These are phyloP conservation scores for Henckelia pumila DNA, from an alignment of 257 asterid genomes.

Conservation along the genomic window DNA sequence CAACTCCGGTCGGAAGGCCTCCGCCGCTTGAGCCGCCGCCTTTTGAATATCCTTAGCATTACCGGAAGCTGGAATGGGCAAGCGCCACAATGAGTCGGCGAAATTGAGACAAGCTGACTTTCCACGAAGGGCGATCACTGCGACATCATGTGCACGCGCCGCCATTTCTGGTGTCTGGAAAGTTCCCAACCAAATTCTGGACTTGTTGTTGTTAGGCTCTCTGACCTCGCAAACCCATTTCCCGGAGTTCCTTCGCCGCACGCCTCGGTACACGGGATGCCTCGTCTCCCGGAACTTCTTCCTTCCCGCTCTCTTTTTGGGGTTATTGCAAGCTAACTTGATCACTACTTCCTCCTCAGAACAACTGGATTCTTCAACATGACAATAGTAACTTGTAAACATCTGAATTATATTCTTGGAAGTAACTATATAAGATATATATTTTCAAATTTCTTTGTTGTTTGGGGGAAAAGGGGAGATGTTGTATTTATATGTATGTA, in stretches of 20 bases:
- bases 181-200: slow-evolving; percentile 73
- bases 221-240: slow-evolving; percentile 68
- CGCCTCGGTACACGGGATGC: slow-evolving; percentile 64
- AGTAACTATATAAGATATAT: no score
- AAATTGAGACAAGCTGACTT: slow-evolving; percentile 67
- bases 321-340: slow-evolving; percentile 45
- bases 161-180: slow-evolving; percentile 68
- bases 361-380: no score
- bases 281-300: slow-evolving; percentile 60
- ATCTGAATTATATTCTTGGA: no score
- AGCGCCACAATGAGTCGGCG: slow-evolving; percentile 60
- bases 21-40: slow-evolving; percentile 57
- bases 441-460: no score
- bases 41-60: slow-evolving; percentile 53
- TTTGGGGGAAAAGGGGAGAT: no score
- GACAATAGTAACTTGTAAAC: no score
- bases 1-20: slow-evolving; percentile 42
- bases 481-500: no score
- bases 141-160: slow-evolving; percentile 70
- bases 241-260: slow-evolving; percentile 47
- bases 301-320: slow-evolving; percentile 53
- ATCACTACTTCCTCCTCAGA: slow-evolving; percentile 43
- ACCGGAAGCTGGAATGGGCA: slow-evolving; percentile 52
- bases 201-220: slow-evolving; percentile 62
- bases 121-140: slow-evolving; percentile 57